A percentile compares a stretch with the other conserved stretches of the same genome.
phyloP scores from a whole-genome alignment of 331 rosid species.

The Prunus yedoensis region DNA sequence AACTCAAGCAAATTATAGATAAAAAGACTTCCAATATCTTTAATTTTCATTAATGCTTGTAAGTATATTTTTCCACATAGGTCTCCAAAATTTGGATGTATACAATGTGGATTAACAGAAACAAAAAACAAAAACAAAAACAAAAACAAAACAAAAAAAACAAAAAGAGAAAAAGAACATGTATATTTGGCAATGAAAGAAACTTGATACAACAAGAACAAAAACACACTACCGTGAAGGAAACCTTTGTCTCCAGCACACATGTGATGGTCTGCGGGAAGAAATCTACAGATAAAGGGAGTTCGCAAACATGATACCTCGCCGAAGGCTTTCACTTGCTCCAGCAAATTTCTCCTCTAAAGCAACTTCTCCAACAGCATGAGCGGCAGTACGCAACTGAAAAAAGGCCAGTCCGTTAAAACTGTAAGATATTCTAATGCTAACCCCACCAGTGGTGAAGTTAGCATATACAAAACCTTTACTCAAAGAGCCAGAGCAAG shows the following conservation, averaged over 20 bases:
- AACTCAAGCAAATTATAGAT: neutral
- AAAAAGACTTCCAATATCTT: neutral
- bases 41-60: neutral
- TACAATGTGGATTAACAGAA: neutral
- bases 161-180: neutral
- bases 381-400: slow-evolving; percentile 83
- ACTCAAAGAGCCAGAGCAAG: neutral
- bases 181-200: neutral
- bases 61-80: neutral
- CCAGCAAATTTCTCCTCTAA: slow-evolving; percentile 82
- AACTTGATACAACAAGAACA: neutral
- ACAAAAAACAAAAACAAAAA: neutral
- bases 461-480: neutral
- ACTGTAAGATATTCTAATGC: neutral
- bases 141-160: neutral
- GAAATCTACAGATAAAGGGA: slow-evolving; percentile 73
- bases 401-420: neutral
- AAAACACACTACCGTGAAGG: neutral
- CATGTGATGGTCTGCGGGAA: slow-evolving; percentile 1
- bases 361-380: slow-evolving; percentile 85
- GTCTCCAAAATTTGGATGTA: neutral
- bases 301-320: slow-evolving; percentile 97
- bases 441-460: neutral
- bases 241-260: slow-evolving; percentile 5
- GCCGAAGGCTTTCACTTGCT: slow-evolving; percentile 89